Base-by-base conservation (phyloP, 306 rosid species). In the Luffa aegyptiaca region DNA sequence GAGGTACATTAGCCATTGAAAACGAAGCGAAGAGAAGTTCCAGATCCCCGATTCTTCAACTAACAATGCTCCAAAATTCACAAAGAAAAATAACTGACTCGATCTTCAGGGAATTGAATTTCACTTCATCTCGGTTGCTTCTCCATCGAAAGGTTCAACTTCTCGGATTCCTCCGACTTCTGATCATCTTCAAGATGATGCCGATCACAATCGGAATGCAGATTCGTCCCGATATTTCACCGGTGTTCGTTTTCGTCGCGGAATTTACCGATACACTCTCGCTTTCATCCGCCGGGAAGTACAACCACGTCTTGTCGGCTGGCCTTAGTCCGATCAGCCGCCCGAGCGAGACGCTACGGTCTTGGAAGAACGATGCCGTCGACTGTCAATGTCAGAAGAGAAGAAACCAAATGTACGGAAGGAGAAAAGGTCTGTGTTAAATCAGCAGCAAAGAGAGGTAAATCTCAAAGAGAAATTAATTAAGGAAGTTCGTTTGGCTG, bases 361-460 rank as follows among this genome's bases (percentile, higher is more conserved):
- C 95, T 87, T 89, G 88, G 83, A 93, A 93, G 90, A 90, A 93
- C 0, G 98, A 93, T 10, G 93, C 91, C 6, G 91, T 86, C 8
- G 98, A 93, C 97, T 93, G 84, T 84, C 84, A 44, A 49, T 63
- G 36, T 59, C 72, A 55, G 80, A 86, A 57, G 72, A 81, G 44
- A 83, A 59, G 49, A 73, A 75, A 70, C 31, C 55, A 3, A 52
- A 4, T 26, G 31, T 26, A 26, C 31, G 31, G 31, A 26, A 26
- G 31, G 31, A 26, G 31, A 26, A 26, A 26, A 26, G 31, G 31
- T 26, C 31, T 26, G 31, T 26, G 31, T 26, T 26, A 26, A 26
- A 26, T 26, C 31, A 26, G 31, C 31, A 26, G 3, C 7, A 56
- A 55, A 57, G 7, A 53, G 26, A 26, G 17, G 36, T 9, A 21